phyloP scores from a whole-genome alignment of 768 basidiomycete genomes.

The Collybia mongolica region DNA sequence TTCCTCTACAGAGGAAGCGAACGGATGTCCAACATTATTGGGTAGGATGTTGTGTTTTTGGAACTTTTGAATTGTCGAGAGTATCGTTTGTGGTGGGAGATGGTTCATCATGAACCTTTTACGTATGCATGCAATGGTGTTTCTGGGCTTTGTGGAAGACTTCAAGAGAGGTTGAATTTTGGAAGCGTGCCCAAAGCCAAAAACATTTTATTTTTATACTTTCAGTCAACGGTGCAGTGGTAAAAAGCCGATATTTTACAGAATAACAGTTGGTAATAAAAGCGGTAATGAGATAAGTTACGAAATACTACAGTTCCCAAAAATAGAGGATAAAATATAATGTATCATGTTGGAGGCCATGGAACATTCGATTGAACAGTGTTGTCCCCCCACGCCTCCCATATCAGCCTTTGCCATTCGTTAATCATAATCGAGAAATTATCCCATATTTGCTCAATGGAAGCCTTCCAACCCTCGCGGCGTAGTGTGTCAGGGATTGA shows the following conservation, averaged over 20 bases:
- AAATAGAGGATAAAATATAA: not conserved
- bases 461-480: conserved; percentile 39
- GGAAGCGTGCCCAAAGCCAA: no score
- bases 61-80: conserved; percentile 43
- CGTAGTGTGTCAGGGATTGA: conserved; percentile 36
- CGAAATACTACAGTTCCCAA: not conserved
- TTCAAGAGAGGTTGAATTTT: no score
- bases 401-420: conserved; percentile 36
- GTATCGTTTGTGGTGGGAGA: conserved; percentile 30
- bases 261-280: not conserved
- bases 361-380: conserved; percentile 18
- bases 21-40: conserved; percentile 40
- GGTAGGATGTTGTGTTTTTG: conserved; percentile 35
- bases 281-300: conserved; percentile 3
- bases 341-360: conserved; percentile 38
- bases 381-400: conserved; percentile 43
- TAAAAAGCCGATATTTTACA: conserved; percentile 1
- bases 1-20: conserved; percentile 39
- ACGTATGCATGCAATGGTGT: not conserved
- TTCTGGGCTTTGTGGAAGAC: no score
- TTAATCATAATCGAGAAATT: conserved; percentile 30
- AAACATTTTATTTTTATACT: no score
- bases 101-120: conserved; percentile 9
- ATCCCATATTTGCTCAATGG: conserved; percentile 34
- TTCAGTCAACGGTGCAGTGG: not conserved